A percentile compares a stretch with the other conserved stretches of the same genome.
Evolutionary conservation across 2,329 filamentous ascomycete genomes (phyloP).

Genomic region (Sordariomycetes sp.): DNA sequence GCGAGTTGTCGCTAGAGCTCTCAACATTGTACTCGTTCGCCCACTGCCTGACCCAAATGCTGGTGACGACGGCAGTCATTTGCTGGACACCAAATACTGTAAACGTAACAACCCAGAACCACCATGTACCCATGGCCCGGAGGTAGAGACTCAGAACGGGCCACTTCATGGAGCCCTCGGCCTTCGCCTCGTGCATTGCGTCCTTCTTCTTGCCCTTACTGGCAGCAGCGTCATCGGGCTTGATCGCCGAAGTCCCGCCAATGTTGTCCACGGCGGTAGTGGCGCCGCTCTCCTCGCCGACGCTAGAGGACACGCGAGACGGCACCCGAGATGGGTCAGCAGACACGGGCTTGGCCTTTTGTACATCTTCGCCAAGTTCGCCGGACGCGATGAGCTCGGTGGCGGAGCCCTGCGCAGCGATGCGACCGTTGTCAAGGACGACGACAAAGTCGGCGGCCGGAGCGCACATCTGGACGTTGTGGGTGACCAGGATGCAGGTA

Average conservation of each 20-base stretch:
- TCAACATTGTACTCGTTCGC: slow-evolving; percentile 61
- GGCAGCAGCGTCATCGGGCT: slow-evolving; percentile 30
- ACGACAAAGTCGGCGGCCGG: slow-evolving; percentile 72
- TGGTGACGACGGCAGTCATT: slow-evolving; percentile 73
- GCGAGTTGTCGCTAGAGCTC: not conserved
- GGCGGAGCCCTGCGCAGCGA: slow-evolving; percentile 64
- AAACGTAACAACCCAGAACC: slow-evolving; percentile 75
- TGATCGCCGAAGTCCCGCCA: slow-evolving; percentile 30
- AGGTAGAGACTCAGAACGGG: slow-evolving; percentile 79
- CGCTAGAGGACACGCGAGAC: slow-evolving; percentile 65
- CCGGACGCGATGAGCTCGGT: slow-evolving; percentile 75
- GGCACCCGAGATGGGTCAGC: slow-evolving; percentile 57
- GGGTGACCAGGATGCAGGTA: slow-evolving; percentile 90
- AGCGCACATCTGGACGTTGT: slow-evolving; percentile 82
- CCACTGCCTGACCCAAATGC: slow-evolving; percentile 92
- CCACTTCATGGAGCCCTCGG: slow-evolving; percentile 77
- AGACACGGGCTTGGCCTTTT: slow-evolving; percentile 59
- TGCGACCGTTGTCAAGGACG: slow-evolving; percentile 73
- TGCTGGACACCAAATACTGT: slow-evolving; percentile 73
- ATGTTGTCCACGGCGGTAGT: slow-evolving; percentile 39
- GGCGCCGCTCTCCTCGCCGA: slow-evolving; percentile 48
- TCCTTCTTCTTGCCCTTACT: slow-evolving; percentile 32
- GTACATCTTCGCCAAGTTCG: slow-evolving; percentile 73
- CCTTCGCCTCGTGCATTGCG: slow-evolving; percentile 62
- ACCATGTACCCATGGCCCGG: slow-evolving; percentile 85